Percentiles rank a stretch among this genome's conserved stretches.
Evolutionary conservation across 1,284 basidiomycete species (phyloP).

Genomic region (Boletus smithii): DNA sequence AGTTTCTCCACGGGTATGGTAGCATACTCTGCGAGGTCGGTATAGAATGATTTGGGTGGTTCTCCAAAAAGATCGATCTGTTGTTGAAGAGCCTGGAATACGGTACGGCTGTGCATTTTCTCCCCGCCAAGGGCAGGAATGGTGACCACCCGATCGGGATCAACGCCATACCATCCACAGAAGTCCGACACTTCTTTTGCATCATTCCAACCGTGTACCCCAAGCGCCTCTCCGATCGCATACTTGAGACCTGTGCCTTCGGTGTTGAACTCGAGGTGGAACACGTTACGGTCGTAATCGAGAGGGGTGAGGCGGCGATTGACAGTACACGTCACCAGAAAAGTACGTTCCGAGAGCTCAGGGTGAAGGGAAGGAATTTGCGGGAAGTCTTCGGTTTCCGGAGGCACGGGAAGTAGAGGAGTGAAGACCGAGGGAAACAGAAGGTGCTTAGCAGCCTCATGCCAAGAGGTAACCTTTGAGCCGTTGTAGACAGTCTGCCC

Average conservation of each 20-base stretch:
- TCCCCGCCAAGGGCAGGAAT: constrained; percentile 67
- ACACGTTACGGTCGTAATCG: constrained; percentile 98
- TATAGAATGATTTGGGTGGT: constrained; percentile 95
- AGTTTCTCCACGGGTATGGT: constrained; percentile 72
- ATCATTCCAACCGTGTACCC: constrained; percentile 98
- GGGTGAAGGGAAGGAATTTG: constrained; percentile 77
- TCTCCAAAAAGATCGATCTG: constrained; percentile 96
- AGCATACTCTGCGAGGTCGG: constrained; percentile 80
- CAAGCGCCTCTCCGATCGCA: constrained; percentile 94
- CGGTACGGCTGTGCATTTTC: constrained; percentile 82
- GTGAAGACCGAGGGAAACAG: constrained; percentile 83
- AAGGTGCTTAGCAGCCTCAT: constrained; percentile 85
- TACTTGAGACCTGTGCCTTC: constrained; percentile 92
- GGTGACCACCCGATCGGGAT: constrained; percentile 79
- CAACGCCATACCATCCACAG: constrained; percentile 87
- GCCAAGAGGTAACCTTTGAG: constrained; percentile 70
- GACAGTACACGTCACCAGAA: constrained; percentile 89
- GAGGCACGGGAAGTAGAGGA: constrained; percentile 39
- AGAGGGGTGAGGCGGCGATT: constrained; percentile 92
- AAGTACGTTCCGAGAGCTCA: constrained; percentile 87
- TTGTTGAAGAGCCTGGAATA: constrained; percentile 94
- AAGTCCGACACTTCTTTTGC: constrained; percentile 85
- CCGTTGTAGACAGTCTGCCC: constrained; percentile 58
- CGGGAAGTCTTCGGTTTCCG: constrained; percentile 43
- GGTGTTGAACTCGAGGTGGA: constrained; percentile 97